phyloP scores from a whole-genome alignment of 2,329 filamentous ascomycete species.

The Aspergillus sp. region DNA sequence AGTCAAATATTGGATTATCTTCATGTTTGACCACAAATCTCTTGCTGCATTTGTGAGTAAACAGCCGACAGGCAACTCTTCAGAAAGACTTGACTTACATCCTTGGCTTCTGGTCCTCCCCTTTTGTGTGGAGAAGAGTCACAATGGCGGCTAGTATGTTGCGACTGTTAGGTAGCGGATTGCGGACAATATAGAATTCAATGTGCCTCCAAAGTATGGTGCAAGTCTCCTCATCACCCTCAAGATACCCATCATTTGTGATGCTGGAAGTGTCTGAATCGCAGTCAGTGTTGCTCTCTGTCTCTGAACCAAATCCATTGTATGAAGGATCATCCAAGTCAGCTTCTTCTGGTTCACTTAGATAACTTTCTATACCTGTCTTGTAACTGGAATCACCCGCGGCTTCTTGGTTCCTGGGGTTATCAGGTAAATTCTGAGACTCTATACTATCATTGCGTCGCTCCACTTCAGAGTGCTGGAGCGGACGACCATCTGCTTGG shows the following conservation, averaged over 20 bases:
- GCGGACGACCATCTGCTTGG: neutral
- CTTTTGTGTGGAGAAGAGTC: slow-evolving; percentile 14
- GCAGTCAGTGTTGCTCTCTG: slow-evolving; percentile 5
- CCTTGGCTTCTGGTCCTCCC: slow-evolving; percentile 12
- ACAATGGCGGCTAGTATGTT: slow-evolving; percentile 11
- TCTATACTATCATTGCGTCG: slow-evolving; percentile 1
- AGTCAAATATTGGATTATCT: slow-evolving; percentile 11
- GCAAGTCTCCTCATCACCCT: slow-evolving; percentile 5
- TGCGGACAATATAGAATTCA: slow-evolving; percentile 14
- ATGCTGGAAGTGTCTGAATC: slow-evolving; percentile 9
- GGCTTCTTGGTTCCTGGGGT: slow-evolving; percentile 2
- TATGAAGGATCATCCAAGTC: slow-evolving; percentile 1
- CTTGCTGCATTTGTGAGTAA: slow-evolving; percentile 11
- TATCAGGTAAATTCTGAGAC: neutral
- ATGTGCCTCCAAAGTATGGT: slow-evolving; percentile 12
- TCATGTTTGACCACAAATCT: slow-evolving; percentile 12
- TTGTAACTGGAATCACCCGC: slow-evolving; percentile 2
- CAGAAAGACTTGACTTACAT: slow-evolving; percentile 8
- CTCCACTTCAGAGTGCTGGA: slow-evolving; percentile 2
- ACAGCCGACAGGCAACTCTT: neutral
- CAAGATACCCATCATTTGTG: slow-evolving; percentile 14
- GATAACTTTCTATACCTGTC: neutral
- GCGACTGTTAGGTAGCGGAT: slow-evolving; percentile 3
- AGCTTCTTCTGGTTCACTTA: slow-evolving; percentile 1
- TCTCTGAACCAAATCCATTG: slow-evolving; percentile 2